Evolutionary conservation across 1,284 basidiomycete genomes (phyloP), one percentile per base, ranked within the genome.

Genomic region (Polyporus tsugae): DNA sequence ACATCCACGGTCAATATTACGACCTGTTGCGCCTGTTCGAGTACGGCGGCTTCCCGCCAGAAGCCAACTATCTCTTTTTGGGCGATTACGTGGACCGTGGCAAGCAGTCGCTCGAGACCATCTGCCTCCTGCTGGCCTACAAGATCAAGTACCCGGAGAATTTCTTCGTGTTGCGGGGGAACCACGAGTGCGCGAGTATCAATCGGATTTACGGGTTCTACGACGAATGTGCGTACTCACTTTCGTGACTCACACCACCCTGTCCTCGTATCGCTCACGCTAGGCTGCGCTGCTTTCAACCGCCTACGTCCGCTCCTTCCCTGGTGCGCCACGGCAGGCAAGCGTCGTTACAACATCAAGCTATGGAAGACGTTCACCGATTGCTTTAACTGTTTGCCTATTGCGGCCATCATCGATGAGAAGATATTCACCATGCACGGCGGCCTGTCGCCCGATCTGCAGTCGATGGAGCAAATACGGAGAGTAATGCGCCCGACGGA

Each of bases 391-490:
- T 97, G 95, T 79, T 85, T 97, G 72, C 95, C 95, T 55, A 97
- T 97, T 80, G 96, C 96, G 60, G 95, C 95, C 73, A 97, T 97
- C 83, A 97, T 97, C 78, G 96, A 97, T 83, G 95, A 97, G 82
- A 97, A 97, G 85, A 97, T 97, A 79, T 97, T 97, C 81, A 97
- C 95, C 62, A 95, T 95, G 94, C 95, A 97, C 77, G 94, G 94
- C 62, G 93, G 93, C 60, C 87, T 98, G 76, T 97, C 95, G 82
- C 97, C 98, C 62, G 97, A 99, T 83, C 86, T 99, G 73, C 97
- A 99, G 86, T 96, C 94, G 78, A 99, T 99, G 97, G 97, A 99
- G 83, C 97, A 99, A 86, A 99, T 99, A 86, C 89, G 98, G 81
- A 90, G 97, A 80, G 97, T 99, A 62, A 99, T 99, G 97, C 88